These are phyloP conservation scores for Ophiocordyceps sinensis DNA, from an alignment of 2,329 filamentous ascomycete species.

Conservation along the genomic window DNA sequence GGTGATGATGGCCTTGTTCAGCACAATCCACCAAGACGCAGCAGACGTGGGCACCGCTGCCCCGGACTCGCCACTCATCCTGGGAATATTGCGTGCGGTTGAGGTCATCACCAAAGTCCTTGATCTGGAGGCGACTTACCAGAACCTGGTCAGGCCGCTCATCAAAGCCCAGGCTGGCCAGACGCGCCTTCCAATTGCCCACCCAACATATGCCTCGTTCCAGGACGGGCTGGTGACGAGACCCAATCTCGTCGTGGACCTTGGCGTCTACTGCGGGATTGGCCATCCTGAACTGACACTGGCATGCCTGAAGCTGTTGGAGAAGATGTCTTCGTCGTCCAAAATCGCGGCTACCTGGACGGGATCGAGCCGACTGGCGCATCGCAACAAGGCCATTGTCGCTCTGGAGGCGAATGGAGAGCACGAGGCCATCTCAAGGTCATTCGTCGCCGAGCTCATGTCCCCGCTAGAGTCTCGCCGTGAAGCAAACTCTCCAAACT, in stretches of 20 bases:
- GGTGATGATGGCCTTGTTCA: conserved; percentile 66
- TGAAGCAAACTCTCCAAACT: conserved; percentile 55
- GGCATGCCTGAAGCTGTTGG: conserved; percentile 65
- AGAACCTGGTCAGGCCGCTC: conserved; percentile 72
- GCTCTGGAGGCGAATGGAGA: conserved; percentile 74
- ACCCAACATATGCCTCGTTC: conserved; percentile 67
- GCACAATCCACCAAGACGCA: conserved; percentile 62
- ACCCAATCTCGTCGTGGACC: conserved; percentile 61
- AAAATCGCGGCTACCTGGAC: conserved; percentile 61
- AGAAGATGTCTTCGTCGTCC: conserved; percentile 72
- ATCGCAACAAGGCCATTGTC: conserved; percentile 74
- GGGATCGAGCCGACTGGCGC: conserved; percentile 44
- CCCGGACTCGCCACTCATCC: conserved; percentile 66
- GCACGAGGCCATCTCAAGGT: conserved; percentile 62
- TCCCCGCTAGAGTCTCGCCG: conserved; percentile 58
- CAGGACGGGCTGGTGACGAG: conserved; percentile 83
- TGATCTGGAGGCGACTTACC: conserved; percentile 79
- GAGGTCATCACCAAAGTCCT: conserved; percentile 73
- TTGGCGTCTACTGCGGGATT: conserved; percentile 77
- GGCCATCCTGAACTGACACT: conserved; percentile 70
- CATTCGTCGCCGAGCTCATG: conserved; percentile 55
- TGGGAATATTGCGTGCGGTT: conserved; percentile 65
- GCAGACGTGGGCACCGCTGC: conserved; percentile 56
- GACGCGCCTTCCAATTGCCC: conserved; percentile 46
- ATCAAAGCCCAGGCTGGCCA: conserved; percentile 52